Base-by-base conservation (phyloP, 306 rosid genomes). In the Argentina anserina region DNA sequence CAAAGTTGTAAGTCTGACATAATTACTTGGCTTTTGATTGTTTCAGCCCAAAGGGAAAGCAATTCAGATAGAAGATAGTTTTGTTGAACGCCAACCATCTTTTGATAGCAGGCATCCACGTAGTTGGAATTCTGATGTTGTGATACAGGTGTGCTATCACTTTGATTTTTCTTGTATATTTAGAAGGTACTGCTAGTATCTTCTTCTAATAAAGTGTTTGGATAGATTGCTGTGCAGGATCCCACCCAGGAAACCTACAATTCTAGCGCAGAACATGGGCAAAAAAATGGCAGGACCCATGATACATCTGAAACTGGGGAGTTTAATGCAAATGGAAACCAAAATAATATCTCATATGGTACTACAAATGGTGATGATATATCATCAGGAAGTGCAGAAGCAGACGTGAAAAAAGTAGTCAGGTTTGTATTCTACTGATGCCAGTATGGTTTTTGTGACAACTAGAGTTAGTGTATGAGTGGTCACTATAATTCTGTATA, bases 21-120 rank as follows among this genome's bases (percentile, higher is more conserved):
- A 64, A 41, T 67, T 76, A 52, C 61, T 58, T 75, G 58, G 72
- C 69, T 58, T 83, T 73, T 79, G 74, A 61, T 84, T 69, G 67
- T 70, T 77, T 65, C 82, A 88, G 96, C 93, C 88, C 61, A 84
- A 74, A 76, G 93, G 96, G 1, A 83, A 81, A 67, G 90, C 93
- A 76, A 90, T 90, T 76, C 86, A 80, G 79, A 89, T 90, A 58
- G 90, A 86, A 78, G 83, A 83, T 63, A 74, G 88, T 71, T 39
- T 40, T 58, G 53, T 70, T 74, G 96, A 90, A 70, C 96, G 93
- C 28, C 87, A 78, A 79, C 93, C 96, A 63, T 86, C 96, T 67
- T 69, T 80, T 36, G 80, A 81, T 73, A 71, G 67, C 42, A 79
- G 79, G 71, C 86, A 78, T 73, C 87, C 91, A 66, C 81, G 79